Base-by-base conservation (phyloP, 2,329 filamentous ascomycete genomes). In the Colletotrichum sp. region DNA sequence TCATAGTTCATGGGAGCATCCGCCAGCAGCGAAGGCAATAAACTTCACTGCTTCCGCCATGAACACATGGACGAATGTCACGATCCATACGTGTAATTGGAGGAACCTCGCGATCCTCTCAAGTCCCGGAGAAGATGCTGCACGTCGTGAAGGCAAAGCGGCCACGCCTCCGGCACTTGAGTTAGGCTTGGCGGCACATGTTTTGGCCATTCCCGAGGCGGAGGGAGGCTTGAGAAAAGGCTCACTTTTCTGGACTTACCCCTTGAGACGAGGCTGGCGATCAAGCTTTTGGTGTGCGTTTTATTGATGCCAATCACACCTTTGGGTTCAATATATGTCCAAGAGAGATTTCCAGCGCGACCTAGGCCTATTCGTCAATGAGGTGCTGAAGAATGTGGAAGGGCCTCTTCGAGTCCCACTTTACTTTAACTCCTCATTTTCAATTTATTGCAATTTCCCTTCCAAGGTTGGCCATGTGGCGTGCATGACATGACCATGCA, bases 31-130 rank as follows among this genome's bases (percentile, higher is more conserved):
- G 11, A 22, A 52, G 6, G 44, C 44, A 22, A 22, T 2, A 52
- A 8, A 13, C 3, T 48, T 1, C 39, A 3, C 19, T 48, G 3
- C 5, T 13, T 22, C 11, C 8, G 6, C 11, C 6, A 22, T 5
- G 13, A 22, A 52, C 11, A 0, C 44, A 52, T 13, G 0, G 12
- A 22, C n/a, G n/a, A 52, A 22, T 3, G 0, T 22, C 44, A 1
- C 1, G 19, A 44, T 44, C 36, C 36, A 36, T 9, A 3, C 8
- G 16, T 44, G 39, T 44, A n/a, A 3, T 11, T 44, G 39, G 39
- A 48, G 3, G 44, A 48, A 48, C 9, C 44, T 22, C 44, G 1
- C 11, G 4, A 48, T 13, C n/a, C 11, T 13, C n/a, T 52, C 44
- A 22, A 3, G 44, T 0, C 39, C 39, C 9, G 19, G 9, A 48